These are phyloP conservation scores for Candida anutae DNA, from an alignment of 1,139 yeast genomes.

Conservation along the genomic window DNA sequence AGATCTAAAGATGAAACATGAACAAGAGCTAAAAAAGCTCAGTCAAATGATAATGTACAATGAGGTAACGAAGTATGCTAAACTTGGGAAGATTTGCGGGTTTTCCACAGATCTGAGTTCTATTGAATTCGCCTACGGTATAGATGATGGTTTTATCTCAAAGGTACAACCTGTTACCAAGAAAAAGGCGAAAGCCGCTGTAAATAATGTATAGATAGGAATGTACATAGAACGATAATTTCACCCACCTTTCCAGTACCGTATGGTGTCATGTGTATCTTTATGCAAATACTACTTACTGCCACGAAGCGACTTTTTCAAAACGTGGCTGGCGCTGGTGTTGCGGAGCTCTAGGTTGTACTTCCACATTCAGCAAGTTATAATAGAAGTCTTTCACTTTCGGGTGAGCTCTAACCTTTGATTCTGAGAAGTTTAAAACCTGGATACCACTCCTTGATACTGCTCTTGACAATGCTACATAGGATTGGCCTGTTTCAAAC, in stretches of 20 bases:
- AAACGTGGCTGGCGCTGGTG: too few species aligned
- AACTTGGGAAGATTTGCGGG: not conserved
- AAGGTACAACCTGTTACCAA: not conserved
- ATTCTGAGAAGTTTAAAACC: conserved; percentile 57
- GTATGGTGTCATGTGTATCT: too few species aligned
- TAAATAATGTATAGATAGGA: too few species aligned
- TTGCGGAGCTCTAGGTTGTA: too few species aligned
- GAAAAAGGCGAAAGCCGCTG: conserved; percentile 1
- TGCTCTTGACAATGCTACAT: conserved; percentile 72
- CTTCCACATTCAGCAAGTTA: conserved; percentile 19
- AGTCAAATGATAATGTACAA: conserved; percentile 13
- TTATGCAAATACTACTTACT: too few species aligned
- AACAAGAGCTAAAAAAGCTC: conserved; percentile 9
- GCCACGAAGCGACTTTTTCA: too few species aligned
- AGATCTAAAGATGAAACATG: not conserved
- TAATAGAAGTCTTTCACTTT: conserved; percentile 57
- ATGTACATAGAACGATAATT: too few species aligned
- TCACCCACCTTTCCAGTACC: too few species aligned
- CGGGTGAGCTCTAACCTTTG: conserved; percentile 52
- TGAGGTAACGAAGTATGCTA: conserved; percentile 4
- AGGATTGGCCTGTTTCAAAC: conserved; percentile 52
- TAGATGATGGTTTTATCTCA: conserved; percentile 2
- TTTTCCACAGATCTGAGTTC: conserved; percentile 1
- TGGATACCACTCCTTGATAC: conserved; percentile 73
- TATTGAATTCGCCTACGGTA: conserved; percentile 4